A percentile compares a stretch with the other conserved stretches of the same genome.
These are phyloP conservation scores for Phalaenopsis equestris DNA, from an alignment of 106 monocot species.

Conservation along the genomic window DNA sequence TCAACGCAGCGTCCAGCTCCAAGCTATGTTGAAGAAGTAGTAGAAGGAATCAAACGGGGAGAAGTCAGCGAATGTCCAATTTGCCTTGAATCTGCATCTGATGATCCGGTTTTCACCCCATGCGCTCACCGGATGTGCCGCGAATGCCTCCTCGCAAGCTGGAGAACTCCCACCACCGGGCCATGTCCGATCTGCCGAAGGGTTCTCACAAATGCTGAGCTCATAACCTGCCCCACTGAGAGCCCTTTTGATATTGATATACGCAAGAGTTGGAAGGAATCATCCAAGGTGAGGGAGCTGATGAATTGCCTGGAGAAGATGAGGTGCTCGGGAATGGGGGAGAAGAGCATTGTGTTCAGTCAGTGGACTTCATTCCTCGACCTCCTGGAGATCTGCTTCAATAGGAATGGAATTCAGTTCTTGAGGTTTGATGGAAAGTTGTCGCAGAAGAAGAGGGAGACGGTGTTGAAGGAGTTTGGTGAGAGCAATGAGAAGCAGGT, in stretches of 20 bases:
- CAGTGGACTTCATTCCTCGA: conserved; percentile 86
- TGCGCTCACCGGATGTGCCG: conserved; percentile 87
- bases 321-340: conserved; percentile 21
- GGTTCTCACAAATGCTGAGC: conserved; percentile 35
- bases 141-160: conserved; percentile 70
- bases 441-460: conserved; percentile 61
- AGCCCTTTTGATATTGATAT: conserved; percentile 44
- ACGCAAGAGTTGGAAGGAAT: conserved; percentile 68
- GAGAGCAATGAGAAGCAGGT: conserved; percentile 49
- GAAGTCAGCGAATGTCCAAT: conserved; percentile 75
- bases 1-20: background rate
- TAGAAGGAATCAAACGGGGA: conserved; percentile 56
- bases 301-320: conserved; percentile 36
- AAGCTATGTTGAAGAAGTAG: conserved; percentile 68
- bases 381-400: conserved; percentile 62
- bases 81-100: conserved; percentile 77
- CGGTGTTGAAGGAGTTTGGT: conserved; percentile 67
- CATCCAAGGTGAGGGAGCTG: conserved; percentile 57
- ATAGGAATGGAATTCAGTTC: conserved; percentile 26
- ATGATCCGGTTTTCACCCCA: conserved; percentile 77
- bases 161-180: conserved; percentile 40
- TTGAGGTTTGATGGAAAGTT: conserved; percentile 78
- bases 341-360: conserved; percentile 93
- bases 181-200: conserved; percentile 72
- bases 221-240: conserved; percentile 45